Percentiles rank a stretch among this genome's conserved stretches.
These are phyloP conservation scores for Lophium mytilinum DNA, from an alignment of 495 filamentous ascomycete species.

Conservation along the genomic window DNA sequence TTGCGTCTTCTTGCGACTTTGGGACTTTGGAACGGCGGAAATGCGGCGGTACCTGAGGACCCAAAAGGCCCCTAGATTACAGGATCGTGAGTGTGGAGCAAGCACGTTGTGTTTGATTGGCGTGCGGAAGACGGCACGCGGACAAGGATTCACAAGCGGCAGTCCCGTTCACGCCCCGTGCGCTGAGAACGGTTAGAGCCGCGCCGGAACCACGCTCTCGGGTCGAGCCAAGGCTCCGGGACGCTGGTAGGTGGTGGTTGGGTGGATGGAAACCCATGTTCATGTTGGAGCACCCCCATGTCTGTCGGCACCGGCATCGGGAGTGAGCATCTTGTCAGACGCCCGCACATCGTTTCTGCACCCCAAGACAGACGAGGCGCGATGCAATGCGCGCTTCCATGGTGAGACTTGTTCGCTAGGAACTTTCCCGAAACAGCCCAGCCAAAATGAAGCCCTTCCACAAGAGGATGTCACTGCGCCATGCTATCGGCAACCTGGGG, in stretches of 20 bases:
- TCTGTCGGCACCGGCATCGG: background rate
- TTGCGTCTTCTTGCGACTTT: background rate
- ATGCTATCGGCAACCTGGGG: too few species aligned
- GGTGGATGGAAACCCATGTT: conserved; percentile 9
- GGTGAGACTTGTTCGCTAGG: background rate
- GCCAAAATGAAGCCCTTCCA: background rate
- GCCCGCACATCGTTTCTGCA: conserved; percentile 11
- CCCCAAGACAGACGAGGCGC: background rate
- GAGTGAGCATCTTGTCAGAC: background rate
- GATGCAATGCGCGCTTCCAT: background rate
- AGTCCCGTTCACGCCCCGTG: conserved; percentile 11
- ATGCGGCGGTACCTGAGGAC: background rate
- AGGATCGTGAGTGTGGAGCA: background rate
- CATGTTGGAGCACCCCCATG: background rate
- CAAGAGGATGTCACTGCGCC: too few species aligned
- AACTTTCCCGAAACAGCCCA: background rate
- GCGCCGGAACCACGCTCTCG: conserved; percentile 17
- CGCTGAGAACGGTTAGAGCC: conserved; percentile 6
- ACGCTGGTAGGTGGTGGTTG: conserved; percentile 17
- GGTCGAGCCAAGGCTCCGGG: conserved; percentile 23
- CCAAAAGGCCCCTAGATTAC: too few species aligned
- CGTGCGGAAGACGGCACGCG: background rate
- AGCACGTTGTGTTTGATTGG: background rate
- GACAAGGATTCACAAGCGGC: conserved; percentile 23
- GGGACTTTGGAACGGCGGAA: background rate